Conservation (phyloP, 2,329 filamentous ascomycete species). For the Ophiostoma sp. region DNA sequence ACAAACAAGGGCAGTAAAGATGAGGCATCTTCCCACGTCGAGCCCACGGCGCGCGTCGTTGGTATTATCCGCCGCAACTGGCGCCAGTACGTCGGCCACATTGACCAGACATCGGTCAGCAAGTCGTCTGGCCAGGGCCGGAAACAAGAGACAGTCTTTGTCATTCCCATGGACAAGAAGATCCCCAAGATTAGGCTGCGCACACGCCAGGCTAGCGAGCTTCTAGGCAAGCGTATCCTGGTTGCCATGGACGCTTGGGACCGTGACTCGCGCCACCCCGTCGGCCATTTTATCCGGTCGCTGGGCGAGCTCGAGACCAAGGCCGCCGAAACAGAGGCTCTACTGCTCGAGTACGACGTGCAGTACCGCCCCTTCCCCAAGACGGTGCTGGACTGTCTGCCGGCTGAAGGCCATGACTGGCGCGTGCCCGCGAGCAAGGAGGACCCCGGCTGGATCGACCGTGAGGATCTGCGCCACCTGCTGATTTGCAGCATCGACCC, state of each 20-base stretch:
- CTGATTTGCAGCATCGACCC: slow-evolving; percentile 97
- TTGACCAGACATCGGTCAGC: slow-evolving; percentile 80
- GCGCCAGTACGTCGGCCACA: slow-evolving; percentile 95
- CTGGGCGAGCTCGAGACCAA: slow-evolving; percentile 93
- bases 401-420: slow-evolving; percentile 88
- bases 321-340: slow-evolving; percentile 92
- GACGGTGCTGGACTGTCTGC: slow-evolving; percentile 88
- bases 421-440: slow-evolving; percentile 74
- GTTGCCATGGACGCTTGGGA: slow-evolving; percentile 96
- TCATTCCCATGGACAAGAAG: slow-evolving; percentile 96
- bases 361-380: slow-evolving; percentile 97
- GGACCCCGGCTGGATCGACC: slow-evolving; percentile 79
- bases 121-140: slow-evolving; percentile 68
- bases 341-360: slow-evolving; percentile 92
- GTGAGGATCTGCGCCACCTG: slow-evolving; percentile 76
- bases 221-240: slow-evolving; percentile 84
- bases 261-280: slow-evolving; percentile 82
- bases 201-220: slow-evolving; percentile 81
- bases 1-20: slow-evolving; percentile 65
- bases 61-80: slow-evolving; percentile 93
- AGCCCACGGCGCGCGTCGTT: slow-evolving; percentile 88
- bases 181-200: slow-evolving; percentile 93
- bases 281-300: slow-evolving; percentile 89
- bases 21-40: slow-evolving; percentile 53
- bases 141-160: slow-evolving; percentile 86